phyloP scores from a whole-genome alignment of 805 yeast species.

The Cyberlindnera bimundalis region DNA sequence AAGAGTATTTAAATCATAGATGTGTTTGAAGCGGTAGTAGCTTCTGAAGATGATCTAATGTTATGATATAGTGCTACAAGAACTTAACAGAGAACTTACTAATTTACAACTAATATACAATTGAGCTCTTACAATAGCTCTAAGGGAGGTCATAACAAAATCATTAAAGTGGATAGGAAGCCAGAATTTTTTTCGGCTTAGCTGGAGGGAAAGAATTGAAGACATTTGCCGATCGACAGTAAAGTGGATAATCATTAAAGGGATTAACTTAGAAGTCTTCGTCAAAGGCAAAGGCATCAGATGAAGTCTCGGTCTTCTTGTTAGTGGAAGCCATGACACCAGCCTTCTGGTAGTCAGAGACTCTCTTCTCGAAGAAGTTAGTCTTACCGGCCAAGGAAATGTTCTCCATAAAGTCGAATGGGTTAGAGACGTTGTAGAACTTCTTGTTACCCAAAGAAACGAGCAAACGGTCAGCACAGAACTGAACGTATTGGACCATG shows the following conservation, averaged over 20 bases:
- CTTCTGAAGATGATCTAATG: too few species aligned
- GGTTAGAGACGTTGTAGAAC: slow-evolving; percentile 82
- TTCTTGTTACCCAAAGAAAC: slow-evolving; percentile 90
- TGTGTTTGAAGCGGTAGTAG: too few species aligned
- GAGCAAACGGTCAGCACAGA: slow-evolving; percentile 92
- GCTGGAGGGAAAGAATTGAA: background rate
- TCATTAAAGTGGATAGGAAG: slow-evolving; percentile 13
- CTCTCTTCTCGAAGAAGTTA: slow-evolving; percentile 98
- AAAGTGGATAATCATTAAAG: background rate
- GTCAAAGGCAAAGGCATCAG: slow-evolving; percentile 73
- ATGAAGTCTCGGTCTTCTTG: slow-evolving; percentile 43
- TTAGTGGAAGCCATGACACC: slow-evolving; percentile 88
- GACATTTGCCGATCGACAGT: slow-evolving; percentile 3
- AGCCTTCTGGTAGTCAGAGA: slow-evolving; percentile 97
- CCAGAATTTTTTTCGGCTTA: too few species aligned
- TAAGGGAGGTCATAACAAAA: slow-evolving; percentile 14
- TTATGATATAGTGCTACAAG: background rate
- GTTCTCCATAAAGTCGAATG: slow-evolving; percentile 99
- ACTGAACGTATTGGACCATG: slow-evolving; percentile 98
- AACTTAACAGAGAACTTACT: too few species aligned
- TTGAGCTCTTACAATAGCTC: slow-evolving; percentile 7
- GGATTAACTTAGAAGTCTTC: slow-evolving; percentile 72
- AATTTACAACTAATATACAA: slow-evolving; percentile 8
- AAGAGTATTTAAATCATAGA: too few species aligned
- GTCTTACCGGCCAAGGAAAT: slow-evolving; percentile 98